Base-by-base conservation (phyloP, 1,139 yeast genomes). In the Sugiyamaella paludigena region DNA sequence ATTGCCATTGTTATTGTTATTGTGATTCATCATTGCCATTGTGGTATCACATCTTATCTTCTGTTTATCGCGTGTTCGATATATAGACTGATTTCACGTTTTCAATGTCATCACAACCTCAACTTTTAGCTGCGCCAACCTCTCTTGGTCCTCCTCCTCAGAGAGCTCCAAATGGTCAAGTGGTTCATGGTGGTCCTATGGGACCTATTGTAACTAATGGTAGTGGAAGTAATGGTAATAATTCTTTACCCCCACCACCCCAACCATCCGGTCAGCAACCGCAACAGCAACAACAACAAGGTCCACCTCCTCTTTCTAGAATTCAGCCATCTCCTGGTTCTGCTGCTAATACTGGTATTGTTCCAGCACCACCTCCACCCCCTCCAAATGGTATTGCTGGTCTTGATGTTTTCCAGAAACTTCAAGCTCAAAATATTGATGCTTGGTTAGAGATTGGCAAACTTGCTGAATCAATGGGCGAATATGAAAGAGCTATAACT, bases 371-470 rank as follows among this genome's bases (percentile, higher is more conserved):
- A 43, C 51, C 51, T n/a, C 51, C 47, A 10, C 50, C 51, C 34
- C 54, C 50, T 30, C 31, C 46, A 9, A 36, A 43, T 19, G 41
- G 41, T 19, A 36, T 31, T 10, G 37, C 40, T 2, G 55, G 43
- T n/a, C 33, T 53, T 26, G 68, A 80, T 36, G 87, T 84, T 58
- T 83, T 61, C 38, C 70, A 65, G 47, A 70, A 71, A 51, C 62
- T 72, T 24, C 72, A 71, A 49, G 58, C 65, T 36, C 62, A 91
- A 47, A 87, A 92, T 30, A 86, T 91, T 2, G 94, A 89, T 50
- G 87, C 96, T 7, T 92, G 98, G 98, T 73, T 88, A 44, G 92
- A 95, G 13, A 83, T 91, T 50, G 76, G 97, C 28, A 81, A 88
- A 24, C 78, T 92, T 56, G 96, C 98, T 16, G 98, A 92, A 66